A percentile compares a stretch with the other conserved stretches of the same genome.
Evolutionary conservation across 1,139 yeast genomes (phyloP).

Genomic region (Suhomyces coccinellae): DNA sequence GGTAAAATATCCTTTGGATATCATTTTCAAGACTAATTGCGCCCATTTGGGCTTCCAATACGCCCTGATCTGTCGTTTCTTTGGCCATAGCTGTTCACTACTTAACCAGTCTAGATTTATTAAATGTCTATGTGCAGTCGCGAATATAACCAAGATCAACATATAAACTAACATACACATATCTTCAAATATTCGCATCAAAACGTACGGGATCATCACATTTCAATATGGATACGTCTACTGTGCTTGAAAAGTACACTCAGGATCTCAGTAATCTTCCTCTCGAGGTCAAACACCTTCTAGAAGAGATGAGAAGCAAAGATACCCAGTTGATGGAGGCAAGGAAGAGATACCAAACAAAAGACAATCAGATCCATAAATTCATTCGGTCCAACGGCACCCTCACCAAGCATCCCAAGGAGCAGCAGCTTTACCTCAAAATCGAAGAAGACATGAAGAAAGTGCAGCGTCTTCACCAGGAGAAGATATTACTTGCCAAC

Average conservation of each 20-base stretch:
- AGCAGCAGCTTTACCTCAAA: conserved; percentile 62
- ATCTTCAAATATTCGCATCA: background rate
- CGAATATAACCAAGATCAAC: background rate
- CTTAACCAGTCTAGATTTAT: background rate
- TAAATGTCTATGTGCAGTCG: background rate
- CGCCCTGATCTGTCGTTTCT: background rate
- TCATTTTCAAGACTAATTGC: background rate
- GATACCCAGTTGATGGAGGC: conserved; percentile 69
- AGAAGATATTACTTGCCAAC: conserved; percentile 76
- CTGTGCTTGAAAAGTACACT: conserved; percentile 50
- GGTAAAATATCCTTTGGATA: background rate
- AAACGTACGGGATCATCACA: background rate
- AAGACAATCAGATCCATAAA: conserved; percentile 80
- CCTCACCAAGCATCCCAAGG: conserved; percentile 78
- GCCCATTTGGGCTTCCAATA: background rate
- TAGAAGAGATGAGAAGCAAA: conserved; percentile 74
- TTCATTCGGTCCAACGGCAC: conserved; percentile 85
- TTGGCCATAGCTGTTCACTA: background rate
- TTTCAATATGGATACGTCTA: conserved; percentile 44
- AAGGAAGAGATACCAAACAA: conserved; percentile 64
- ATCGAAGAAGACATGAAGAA: conserved; percentile 68
- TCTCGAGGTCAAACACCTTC: conserved; percentile 77
- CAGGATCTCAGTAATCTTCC: conserved; percentile 77
- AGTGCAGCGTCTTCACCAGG: conserved; percentile 66
- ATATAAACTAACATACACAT: background rate